Evolutionary conservation across 1,284 basidiomycete genomes (phyloP).

Genomic region (Ceratobasidium sp.): DNA sequence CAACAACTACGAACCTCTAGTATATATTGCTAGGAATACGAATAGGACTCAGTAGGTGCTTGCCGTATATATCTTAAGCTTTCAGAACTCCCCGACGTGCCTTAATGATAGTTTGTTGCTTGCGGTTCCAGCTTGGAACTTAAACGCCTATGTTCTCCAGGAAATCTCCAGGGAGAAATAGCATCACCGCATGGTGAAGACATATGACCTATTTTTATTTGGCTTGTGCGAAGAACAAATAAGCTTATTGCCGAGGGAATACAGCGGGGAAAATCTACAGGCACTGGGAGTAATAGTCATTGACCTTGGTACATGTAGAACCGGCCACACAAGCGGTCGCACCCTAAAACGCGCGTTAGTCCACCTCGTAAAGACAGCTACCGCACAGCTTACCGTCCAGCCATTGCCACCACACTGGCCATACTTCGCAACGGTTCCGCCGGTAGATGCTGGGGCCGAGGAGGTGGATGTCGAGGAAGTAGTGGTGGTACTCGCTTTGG

Average conservation of each 20-base stretch:
- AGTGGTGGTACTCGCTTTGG: slow-evolving; percentile 14
- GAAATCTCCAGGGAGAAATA: slow-evolving; percentile 29
- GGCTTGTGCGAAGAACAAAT: not conserved
- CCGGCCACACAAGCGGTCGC: slow-evolving; percentile 41
- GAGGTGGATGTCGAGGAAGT: slow-evolving; percentile 16
- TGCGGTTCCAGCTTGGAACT: not conserved
- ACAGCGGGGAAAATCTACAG: too few relatives aligned
- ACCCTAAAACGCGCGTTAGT: not conserved
- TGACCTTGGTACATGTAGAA: slow-evolving; percentile 41
- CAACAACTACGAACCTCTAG: not conserved
- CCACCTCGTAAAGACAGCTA: not conserved
- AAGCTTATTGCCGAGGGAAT: too few relatives aligned
- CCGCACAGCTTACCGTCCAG: slow-evolving; percentile 14
- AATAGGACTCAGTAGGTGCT: too few relatives aligned
- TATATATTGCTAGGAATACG: too few relatives aligned
- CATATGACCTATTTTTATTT: slow-evolving; percentile 19
- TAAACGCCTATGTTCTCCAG: slow-evolving; percentile 3
- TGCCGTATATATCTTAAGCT: too few relatives aligned
- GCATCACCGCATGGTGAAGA: not conserved
- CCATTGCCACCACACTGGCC: slow-evolving; percentile 45
- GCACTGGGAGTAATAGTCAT: slow-evolving; percentile 46
- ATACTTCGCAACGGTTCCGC: slow-evolving; percentile 43
- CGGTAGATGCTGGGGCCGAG: slow-evolving; percentile 27
- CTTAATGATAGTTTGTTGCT: too few relatives aligned
- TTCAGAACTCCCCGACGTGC: too few relatives aligned